phyloP scores from a whole-genome alignment of 2,329 filamentous ascomycete genomes.

The Fusarium brachygibbosum region DNA sequence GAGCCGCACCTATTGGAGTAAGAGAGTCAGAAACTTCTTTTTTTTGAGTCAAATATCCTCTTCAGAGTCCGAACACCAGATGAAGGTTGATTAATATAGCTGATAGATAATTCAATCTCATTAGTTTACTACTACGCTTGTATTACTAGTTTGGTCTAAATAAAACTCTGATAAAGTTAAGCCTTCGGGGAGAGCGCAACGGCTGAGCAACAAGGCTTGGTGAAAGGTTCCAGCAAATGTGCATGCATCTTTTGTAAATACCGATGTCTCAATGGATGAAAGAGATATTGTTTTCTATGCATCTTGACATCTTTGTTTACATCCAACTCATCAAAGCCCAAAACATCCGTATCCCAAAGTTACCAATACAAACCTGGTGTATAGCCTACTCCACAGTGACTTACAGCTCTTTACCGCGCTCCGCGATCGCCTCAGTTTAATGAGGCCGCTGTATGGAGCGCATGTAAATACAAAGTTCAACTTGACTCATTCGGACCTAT shows the following conservation, averaged over 20 bases:
- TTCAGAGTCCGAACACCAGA: too few species aligned
- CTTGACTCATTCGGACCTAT: slow-evolving; percentile 11
- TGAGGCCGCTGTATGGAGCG: slow-evolving; percentile 27
- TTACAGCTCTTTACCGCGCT: slow-evolving; percentile 1
- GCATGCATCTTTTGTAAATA: not conserved
- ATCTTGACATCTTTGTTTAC: too few species aligned
- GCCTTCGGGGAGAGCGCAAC: slow-evolving; percentile 12
- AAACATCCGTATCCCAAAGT: not conserved
- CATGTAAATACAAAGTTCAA: slow-evolving; percentile 5
- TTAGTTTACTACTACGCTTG: not conserved
- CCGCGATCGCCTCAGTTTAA: slow-evolving; percentile 28
- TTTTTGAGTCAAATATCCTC: not conserved
- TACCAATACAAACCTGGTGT: not conserved
- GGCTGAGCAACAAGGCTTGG: not conserved
- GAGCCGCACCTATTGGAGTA: not conserved
- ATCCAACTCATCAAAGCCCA: too few species aligned
- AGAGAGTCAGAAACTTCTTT: not conserved
- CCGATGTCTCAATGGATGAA: too few species aligned
- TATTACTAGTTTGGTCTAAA: not conserved
- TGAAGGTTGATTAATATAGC: not conserved
- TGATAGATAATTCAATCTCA: not conserved
- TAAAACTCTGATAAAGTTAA: not conserved
- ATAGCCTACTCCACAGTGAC: slow-evolving; percentile 14
- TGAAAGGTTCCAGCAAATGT: not conserved
- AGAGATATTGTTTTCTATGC: not conserved